phyloP scores from a whole-genome alignment of 768 basidiomycete species.

The Boletus vermiculosoides region DNA sequence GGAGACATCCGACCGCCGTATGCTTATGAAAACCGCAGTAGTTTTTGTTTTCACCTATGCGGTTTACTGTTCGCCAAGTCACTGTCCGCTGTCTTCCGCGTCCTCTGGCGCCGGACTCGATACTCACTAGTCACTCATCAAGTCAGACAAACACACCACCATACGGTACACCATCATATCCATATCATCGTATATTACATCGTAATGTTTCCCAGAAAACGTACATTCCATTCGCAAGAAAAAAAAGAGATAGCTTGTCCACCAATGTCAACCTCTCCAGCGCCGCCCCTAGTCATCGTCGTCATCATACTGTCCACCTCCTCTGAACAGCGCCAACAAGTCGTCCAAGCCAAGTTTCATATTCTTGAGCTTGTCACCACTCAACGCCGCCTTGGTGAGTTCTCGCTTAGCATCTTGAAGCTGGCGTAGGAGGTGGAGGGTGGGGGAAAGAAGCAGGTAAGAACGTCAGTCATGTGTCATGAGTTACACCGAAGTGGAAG shows the following conservation, averaged over 20 bases:
- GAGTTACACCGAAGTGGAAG: neutral
- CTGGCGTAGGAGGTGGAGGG: conserved; percentile 14
- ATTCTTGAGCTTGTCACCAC: conserved; percentile 85
- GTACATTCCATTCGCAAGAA: neutral
- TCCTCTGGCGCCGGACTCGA: neutral
- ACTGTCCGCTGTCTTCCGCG: neutral
- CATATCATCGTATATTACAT: neutral
- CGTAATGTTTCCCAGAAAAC: neutral
- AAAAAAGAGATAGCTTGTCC: neutral
- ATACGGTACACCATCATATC: neutral
- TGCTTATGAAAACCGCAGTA: no score
- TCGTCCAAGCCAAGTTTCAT: conserved; percentile 84
- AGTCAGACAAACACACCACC: neutral
- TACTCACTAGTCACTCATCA: neutral
- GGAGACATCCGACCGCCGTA: no score
- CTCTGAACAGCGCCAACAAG: conserved; percentile 74
- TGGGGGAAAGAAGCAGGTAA: conserved; percentile 23
- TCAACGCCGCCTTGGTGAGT: conserved; percentile 78
- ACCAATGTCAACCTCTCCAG: neutral
- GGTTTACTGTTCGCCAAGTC: neutral
- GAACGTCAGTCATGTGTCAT: conserved; percentile 3
- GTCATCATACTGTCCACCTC: conserved; percentile 56
- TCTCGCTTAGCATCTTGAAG: conserved; percentile 93
- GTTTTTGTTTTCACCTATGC: neutral
- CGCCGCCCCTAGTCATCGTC: conserved; percentile 36